phyloP scores from a whole-genome alignment of 257 asterid species.

The Pogostemon cablin region DNA sequence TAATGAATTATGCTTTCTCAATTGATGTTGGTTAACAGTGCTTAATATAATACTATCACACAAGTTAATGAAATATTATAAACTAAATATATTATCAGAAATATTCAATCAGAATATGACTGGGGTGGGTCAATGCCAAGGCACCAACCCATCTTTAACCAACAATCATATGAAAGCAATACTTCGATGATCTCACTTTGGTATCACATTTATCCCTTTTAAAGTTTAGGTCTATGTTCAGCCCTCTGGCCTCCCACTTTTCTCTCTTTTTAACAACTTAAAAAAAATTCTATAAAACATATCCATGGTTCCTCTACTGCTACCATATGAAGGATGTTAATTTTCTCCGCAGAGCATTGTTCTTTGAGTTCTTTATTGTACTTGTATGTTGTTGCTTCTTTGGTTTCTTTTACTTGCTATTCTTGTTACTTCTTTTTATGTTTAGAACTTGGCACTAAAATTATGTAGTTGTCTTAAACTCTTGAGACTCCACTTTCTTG shows the following conservation, averaged over 20 bases:
- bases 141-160: slow-evolving; percentile 21
- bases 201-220: slow-evolving; percentile 21
- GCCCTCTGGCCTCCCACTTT: slow-evolving; percentile 8
- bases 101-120: slow-evolving; percentile 3
- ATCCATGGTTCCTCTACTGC: slow-evolving; percentile 18
- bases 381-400: slow-evolving; percentile 10
- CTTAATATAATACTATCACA: slow-evolving; percentile 27
- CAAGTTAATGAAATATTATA: not conserved
- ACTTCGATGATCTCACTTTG: slow-evolving; percentile 21
- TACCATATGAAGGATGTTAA: slow-evolving; percentile 22
- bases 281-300: slow-evolving; percentile 17
- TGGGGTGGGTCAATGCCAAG: slow-evolving; percentile 15
- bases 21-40: slow-evolving; percentile 28
- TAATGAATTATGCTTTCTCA: slow-evolving; percentile 24
- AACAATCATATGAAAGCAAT: slow-evolving; percentile 21
- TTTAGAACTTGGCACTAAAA: slow-evolving; percentile 20
- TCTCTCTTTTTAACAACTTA: slow-evolving; percentile 19
- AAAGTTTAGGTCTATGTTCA: slow-evolving; percentile 24
- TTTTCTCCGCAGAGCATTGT: slow-evolving; percentile 15
- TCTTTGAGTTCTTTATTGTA: not conserved
- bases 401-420: not conserved
- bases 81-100: not conserved
- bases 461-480: slow-evolving; percentile 30
- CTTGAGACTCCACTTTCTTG: slow-evolving; percentile 26
- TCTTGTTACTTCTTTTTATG: slow-evolving; percentile 14